Percentiles rank a stretch among this genome's conserved stretches.
These are phyloP conservation scores for Zopfia rhizophila DNA, from an alignment of 2,329 filamentous ascomycete genomes.

Conservation along the genomic window DNA sequence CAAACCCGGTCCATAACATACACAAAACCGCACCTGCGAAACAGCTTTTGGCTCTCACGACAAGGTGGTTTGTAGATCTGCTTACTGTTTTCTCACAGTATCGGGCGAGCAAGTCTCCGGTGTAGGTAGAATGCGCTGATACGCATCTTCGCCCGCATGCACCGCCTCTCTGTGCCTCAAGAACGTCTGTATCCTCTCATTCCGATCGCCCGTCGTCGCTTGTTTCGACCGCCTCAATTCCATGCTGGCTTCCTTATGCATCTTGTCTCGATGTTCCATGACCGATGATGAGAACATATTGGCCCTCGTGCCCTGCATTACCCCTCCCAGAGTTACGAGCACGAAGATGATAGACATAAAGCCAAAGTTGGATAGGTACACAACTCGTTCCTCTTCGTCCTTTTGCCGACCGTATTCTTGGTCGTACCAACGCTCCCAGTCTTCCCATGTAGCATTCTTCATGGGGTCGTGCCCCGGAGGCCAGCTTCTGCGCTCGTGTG, in stretches of 20 bases:
- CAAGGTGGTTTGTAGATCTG: constrained; percentile 1
- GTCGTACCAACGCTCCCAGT: constrained; percentile 77
- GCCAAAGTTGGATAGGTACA: constrained; percentile 80
- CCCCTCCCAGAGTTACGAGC: constrained; percentile 74
- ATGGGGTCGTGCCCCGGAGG: constrained; percentile 59
- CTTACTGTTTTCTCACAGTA: constrained; percentile 44
- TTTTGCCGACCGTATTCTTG: constrained; percentile 35
- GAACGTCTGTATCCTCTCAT: constrained; percentile 77
- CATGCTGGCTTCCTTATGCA: constrained; percentile 73
- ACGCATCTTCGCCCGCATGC: constrained; percentile 55
- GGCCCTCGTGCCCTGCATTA: constrained; percentile 77
- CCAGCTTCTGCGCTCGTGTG: constrained; percentile 43
- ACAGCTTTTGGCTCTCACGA: neutral
- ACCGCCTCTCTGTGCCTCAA: constrained; percentile 64
- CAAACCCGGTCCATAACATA: constrained; percentile 31
- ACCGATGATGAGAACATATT: constrained; percentile 70
- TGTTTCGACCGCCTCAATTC: constrained; percentile 67
- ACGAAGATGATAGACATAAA: constrained; percentile 80
- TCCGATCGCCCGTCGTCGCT: constrained; percentile 59
- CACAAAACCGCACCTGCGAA: constrained; percentile 31
- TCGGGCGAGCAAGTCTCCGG: constrained; percentile 59
- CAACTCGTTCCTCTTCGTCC: constrained; percentile 56
- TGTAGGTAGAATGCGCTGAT: constrained; percentile 57
- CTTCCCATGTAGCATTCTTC: constrained; percentile 94
- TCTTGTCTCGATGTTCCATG: constrained; percentile 72